phyloP scores from a whole-genome alignment of 192 early-diverging fungal species.

The Gamsiella multidivaricata region DNA sequence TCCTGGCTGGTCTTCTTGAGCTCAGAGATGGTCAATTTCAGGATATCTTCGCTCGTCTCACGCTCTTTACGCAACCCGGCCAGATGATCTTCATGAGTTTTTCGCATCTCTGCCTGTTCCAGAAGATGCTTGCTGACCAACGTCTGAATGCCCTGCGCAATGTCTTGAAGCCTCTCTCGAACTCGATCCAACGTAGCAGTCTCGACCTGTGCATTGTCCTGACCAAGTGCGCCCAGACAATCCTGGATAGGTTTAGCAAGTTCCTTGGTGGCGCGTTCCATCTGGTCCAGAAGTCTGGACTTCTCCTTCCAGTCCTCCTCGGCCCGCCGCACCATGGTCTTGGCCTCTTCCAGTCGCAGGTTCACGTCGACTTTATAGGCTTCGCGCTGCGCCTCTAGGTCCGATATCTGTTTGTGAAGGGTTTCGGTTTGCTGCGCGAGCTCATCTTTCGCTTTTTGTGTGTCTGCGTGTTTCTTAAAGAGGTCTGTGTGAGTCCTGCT shows the following conservation, averaged over 20 bases:
- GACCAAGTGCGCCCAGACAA: conserved; percentile 10
- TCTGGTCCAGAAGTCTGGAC: conserved; percentile 34
- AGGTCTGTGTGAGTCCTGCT: background rate
- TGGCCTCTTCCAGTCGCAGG: conserved; percentile 36
- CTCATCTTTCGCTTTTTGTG: conserved; percentile 21
- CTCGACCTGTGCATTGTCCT: background rate
- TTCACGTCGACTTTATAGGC: conserved; percentile 43
- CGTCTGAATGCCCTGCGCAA: conserved; percentile 15
- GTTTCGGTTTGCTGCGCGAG: conserved; percentile 28
- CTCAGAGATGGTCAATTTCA: conserved; percentile 25
- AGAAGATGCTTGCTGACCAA: conserved; percentile 15
- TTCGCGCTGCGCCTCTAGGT: conserved; percentile 36
- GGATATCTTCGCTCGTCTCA: conserved; percentile 15
- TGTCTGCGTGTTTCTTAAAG: background rate
- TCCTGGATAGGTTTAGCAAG: conserved; percentile 24
- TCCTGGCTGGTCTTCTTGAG: conserved; percentile 23
- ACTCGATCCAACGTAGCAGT: conserved; percentile 18
- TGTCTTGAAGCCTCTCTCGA: conserved; percentile 8
- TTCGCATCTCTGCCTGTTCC: background rate
- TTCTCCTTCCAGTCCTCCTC: conserved; percentile 52
- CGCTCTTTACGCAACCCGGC: conserved; percentile 17
- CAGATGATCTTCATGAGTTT: background rate
- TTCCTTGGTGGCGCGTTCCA: conserved; percentile 24
- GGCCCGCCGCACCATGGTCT: conserved; percentile 40
- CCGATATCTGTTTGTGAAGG: conserved; percentile 38